These are phyloP conservation scores for Sugiyamaella japonica DNA, from an alignment of 1,139 yeast species.

Conservation along the genomic window DNA sequence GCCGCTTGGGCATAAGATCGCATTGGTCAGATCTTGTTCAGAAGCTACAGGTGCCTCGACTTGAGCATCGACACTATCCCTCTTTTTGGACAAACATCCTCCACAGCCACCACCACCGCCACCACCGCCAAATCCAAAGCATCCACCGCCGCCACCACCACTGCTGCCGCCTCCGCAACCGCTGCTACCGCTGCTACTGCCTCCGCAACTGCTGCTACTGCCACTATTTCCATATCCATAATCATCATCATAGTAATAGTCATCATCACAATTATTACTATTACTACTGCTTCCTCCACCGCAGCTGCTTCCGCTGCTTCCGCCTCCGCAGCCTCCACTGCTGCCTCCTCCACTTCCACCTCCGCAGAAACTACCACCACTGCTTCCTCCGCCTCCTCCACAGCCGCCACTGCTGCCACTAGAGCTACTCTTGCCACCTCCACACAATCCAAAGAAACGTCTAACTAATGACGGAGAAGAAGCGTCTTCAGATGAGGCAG, in stretches of 20 bases:
- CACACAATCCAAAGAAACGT: constrained; percentile 19
- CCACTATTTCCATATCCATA: constrained; percentile 12
- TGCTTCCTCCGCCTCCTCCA: constrained; percentile 13
- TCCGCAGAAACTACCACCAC: constrained; percentile 15
- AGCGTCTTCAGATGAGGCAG: constrained; percentile 7
- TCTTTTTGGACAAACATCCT: constrained; percentile 1
- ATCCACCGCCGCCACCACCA: constrained; percentile 14
- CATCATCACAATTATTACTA: constrained; percentile 2
- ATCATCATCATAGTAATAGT: constrained; percentile 11
- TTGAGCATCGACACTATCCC: not conserved
- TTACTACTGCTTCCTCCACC: constrained; percentile 9
- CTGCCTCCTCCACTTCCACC: constrained; percentile 11
- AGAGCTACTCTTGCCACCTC: constrained; percentile 10
- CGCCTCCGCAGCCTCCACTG: constrained; percentile 13
- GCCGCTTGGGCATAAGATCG: not conserved
- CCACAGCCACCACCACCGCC: constrained; percentile 8
- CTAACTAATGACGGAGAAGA: constrained; percentile 10
- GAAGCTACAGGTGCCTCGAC: not conserved
- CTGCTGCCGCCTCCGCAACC: constrained; percentile 4
- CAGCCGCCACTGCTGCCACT: constrained; percentile 5
- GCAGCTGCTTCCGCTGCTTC: constrained; percentile 13
- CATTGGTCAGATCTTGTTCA: not conserved
- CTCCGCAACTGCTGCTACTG: constrained; percentile 13
- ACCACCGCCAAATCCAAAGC: constrained; percentile 16
- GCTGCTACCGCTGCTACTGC: constrained; percentile 13